Base-by-base conservation (phyloP, 495 filamentous ascomycete genomes). In the Aspergillus sclerotioniger region DNA sequence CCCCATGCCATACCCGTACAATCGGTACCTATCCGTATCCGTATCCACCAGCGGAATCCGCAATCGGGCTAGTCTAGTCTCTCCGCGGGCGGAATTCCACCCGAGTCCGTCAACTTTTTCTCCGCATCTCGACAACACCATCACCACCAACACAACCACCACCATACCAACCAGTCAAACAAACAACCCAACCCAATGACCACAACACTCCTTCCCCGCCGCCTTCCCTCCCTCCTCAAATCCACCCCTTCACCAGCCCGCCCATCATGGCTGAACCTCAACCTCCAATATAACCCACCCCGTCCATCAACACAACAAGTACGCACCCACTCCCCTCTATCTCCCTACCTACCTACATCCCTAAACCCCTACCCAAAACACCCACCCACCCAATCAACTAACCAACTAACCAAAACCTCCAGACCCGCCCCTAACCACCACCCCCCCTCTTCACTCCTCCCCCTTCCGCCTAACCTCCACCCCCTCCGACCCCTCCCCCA, bases 381-480 rank as follows among this genome's bases (percentile, higher is more conserved):
- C 10, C 13, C 48, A 20, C n/a, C n/a, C 46, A 46, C 29, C 53
- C 12, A n/a, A 28, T 3, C 53, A n/a, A 28, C 9, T 19, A 21
- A 33, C 41, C 44, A 16, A 32, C 25, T 25, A n/a, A 28, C 25
- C 25, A 29, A 49, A 28, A n/a, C n/a, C n/a, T n/a, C 43, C 16
- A 45, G 39, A 33, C 47, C 44, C 32, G 44, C 21, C 21, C 8
- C 51, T 32, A 8, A 19, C 19, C 35, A 54, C 64, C 62, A 31
- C 17, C n/a, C 51, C 39, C 46, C 48, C 56, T 6, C 51, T 44
- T 55, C 39, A 49, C 58, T 48, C 67, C 41, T 71, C 75, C 10
- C 70, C 67, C 32, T 75, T 76, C 73, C 76, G 75, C 33, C 69
- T 75, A 51, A 67, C 58, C 64, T 55, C 66, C 59, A 51, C 50